Evolutionary conservation across 495 filamentous ascomycete species (phyloP), one percentile per base, ranked within the genome.

Genomic region (Neurospora sp.): DNA sequence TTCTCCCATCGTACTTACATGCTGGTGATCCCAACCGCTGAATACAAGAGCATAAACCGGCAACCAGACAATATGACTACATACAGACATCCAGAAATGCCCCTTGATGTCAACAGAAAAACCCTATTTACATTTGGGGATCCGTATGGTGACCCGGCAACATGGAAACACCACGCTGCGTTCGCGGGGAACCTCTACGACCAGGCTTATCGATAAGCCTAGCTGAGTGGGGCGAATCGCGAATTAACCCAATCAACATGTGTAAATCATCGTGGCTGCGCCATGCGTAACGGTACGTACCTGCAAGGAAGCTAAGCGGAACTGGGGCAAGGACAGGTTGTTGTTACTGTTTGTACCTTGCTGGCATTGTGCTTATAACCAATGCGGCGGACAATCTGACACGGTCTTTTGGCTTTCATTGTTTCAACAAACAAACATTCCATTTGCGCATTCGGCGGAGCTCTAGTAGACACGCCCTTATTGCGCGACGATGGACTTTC

Each of bases 401-500:
- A 35, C 48, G 54, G 12, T 37, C 54, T 35, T 62, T 62, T 66
- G 54, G 7, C 35, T 46, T 44, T 71, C 42, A 48, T 48, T 71
- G 39, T 71, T 62, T 69, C 66, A 72, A 74, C 74, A 72, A 74
- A 66, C 74, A 46, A 69, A 72, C 77, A 54, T 74, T 72, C 41
- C 40, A 73, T 42, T 39, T 42, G 62, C 23, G 73, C 70, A 40
- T 66, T 66, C 44, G 71, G 71, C 73, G 74, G 69, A 73, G 72
- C 59, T 72, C 20, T 72, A 46, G 69, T 69, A 73, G 76, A 76
- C 74, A 74, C 72, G 71, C 44, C n/a, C 66, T n/a, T 66, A 42
- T 66, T 75, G 39, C 73, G 42, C 74, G 72, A 83, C 76, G 77
- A 86, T 87, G 85, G 85, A 86, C 75, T 76, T 86, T 70, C 86